Base-by-base conservation (phyloP, 2,329 filamentous ascomycete genomes). In the Xylariomycetidae sp. region DNA sequence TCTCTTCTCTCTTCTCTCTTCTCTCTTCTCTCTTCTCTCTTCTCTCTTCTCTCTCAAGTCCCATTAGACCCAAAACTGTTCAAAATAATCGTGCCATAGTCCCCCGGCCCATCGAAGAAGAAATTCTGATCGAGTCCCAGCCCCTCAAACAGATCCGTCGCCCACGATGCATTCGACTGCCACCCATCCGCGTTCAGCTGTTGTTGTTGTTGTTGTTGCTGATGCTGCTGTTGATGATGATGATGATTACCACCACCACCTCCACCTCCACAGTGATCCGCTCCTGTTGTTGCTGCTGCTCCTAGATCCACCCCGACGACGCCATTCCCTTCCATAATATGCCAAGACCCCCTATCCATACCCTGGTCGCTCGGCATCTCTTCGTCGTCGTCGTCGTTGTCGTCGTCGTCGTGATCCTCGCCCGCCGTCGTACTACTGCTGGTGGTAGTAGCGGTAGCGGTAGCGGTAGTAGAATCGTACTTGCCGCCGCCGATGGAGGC, bases 401-500 rank as follows among this genome's bases (percentile, higher is more conserved):
- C 8, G 8, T 23, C 8, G 8, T 8, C 20, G 8, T 23, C 8
- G 8, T 23, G 20, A 8, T 23, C 8, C 20, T 23, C 20, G 20
- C 8, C 20, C 20, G 20, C 8, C 20, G n/a, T 23, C 8, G 20
- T n/a, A 8, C 8, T 23, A 23, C n/a, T n/a, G 20, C 20, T n/a
- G 20, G 20, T 8, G 20, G 8, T n/a, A n/a, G 20, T 8, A 23
- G 20, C 20, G n/a, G 5, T 31, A 26, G 14, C 14, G 31, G 3
- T 32, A 17, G 5, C 32, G 27, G 15, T 32, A 36, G 16, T 20
- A n/a, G 8, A 8, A 23, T 8, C 20, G 14, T 41, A 18, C 6
- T 52, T 58, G 2, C 64, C 58, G 2, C 57, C 57, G 0, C 51
- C 52, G 18, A 46, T 38, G 0, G 46, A 38, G 2, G 64, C 57